phyloP scores from a whole-genome alignment of 148 eudicot species.

The Rhododendron ovatum region DNA sequence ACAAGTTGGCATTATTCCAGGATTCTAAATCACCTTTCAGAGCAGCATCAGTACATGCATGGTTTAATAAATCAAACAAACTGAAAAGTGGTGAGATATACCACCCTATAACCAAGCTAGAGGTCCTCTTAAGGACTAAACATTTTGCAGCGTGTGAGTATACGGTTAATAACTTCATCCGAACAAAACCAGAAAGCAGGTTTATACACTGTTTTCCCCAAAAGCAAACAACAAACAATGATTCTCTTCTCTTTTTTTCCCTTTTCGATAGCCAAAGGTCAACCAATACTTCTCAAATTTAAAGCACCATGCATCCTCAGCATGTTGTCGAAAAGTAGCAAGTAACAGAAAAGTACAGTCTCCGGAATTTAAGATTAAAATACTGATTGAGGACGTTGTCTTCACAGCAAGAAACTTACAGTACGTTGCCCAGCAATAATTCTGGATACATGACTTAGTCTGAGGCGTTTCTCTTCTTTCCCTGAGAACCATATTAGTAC shows the following conservation, averaged over 20 bases:
- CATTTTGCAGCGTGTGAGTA: too few relatives aligned
- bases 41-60: neutral
- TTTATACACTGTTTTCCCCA: neutral
- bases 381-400: neutral
- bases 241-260: neutral
- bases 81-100: neutral
- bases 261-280: neutral
- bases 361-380: neutral
- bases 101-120: neutral
- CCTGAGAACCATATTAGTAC: slow-evolving; percentile 89
- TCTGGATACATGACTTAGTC: slow-evolving; percentile 81
- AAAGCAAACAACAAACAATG: neutral
- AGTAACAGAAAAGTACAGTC: neutral
- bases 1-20: neutral
- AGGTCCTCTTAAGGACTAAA: neutral
- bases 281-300: neutral
- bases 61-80: neutral
- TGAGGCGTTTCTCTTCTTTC: slow-evolving; percentile 92
- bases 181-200: neutral
- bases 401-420: slow-evolving; percentile 44
- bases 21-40: neutral
- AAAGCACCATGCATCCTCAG: neutral
- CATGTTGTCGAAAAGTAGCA: neutral
- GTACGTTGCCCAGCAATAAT: slow-evolving; percentile 98
- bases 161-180: neutral